These are phyloP conservation scores for Vitis rotundifolia DNA, from an alignment of 164 flowering plant species.

Conservation along the genomic window DNA sequence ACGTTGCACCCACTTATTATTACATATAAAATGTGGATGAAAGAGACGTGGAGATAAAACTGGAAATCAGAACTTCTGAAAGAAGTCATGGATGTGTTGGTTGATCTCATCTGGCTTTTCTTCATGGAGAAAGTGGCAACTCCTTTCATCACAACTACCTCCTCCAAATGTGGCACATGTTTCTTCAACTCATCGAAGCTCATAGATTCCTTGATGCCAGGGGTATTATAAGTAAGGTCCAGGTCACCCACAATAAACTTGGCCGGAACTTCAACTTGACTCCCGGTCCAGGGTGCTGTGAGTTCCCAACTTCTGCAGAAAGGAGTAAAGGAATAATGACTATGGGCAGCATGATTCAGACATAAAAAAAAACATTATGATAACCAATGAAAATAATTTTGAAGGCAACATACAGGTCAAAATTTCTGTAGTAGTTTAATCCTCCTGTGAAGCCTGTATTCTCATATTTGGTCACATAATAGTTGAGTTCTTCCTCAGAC, in stretches of 20 bases:
- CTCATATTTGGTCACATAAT: constrained; percentile 31
- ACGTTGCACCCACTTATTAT: no score
- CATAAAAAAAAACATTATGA: no score
- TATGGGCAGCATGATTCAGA: no score
- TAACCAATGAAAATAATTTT: no score
- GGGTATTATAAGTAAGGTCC: constrained; percentile 45
- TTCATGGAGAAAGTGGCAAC: constrained; percentile 55
- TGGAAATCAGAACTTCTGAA: constrained; percentile 32
- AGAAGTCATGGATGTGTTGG: constrained; percentile 47
- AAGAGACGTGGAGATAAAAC: background rate
- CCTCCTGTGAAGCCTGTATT: constrained; percentile 46
- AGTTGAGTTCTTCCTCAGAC: constrained; percentile 34
- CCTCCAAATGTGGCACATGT: constrained; percentile 58
- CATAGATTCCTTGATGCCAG: constrained; percentile 45
- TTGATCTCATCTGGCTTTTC: constrained; percentile 57
- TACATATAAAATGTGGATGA: background rate
- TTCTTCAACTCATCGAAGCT: constrained; percentile 49
- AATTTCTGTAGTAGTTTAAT: constrained; percentile 39
- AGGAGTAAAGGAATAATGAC: no score
- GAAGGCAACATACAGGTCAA: constrained; percentile 25
- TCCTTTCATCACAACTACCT: constrained; percentile 61
- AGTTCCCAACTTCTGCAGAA: constrained; percentile 64
- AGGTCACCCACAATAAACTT: constrained; percentile 66
- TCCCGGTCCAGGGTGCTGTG: constrained; percentile 61
- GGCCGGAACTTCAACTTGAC: constrained; percentile 47